Evolutionary conservation across 2,329 filamentous ascomycete genomes (phyloP).

Genomic region (Colletotrichum truncatum): DNA sequence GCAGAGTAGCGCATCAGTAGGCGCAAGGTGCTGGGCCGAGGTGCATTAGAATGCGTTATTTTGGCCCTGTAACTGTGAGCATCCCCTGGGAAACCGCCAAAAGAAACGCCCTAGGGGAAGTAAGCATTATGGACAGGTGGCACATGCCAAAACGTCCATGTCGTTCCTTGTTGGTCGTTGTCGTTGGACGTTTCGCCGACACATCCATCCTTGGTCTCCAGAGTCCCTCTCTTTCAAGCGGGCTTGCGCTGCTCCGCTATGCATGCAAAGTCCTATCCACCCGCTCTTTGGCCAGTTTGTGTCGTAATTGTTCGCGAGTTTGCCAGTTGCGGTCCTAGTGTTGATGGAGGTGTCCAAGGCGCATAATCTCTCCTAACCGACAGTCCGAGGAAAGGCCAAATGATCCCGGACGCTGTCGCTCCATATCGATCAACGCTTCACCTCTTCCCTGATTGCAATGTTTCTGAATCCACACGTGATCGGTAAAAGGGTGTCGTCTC

Average conservation of each 20-base stretch:
- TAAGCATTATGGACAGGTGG: too few species aligned
- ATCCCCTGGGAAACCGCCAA: neutral
- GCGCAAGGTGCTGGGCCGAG: neutral
- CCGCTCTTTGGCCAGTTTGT: neutral
- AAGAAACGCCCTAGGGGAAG: too few species aligned
- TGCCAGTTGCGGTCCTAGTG: neutral
- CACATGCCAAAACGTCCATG: neutral
- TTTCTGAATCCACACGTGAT: slow-evolving; percentile 15
- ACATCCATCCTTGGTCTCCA: neutral
- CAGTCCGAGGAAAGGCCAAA: neutral
- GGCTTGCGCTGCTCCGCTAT: slow-evolving; percentile 13
- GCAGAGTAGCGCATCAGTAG: neutral
- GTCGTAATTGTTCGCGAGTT: neutral
- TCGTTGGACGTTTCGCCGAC: neutral
- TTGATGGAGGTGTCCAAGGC: neutral
- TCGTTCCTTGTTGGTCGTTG: neutral
- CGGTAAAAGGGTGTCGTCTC: neutral
- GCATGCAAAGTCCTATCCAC: neutral
- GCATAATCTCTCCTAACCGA: neutral
- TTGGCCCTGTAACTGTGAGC: neutral
- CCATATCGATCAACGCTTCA: neutral
- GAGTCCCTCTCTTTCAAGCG: neutral
- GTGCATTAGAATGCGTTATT: slow-evolving; percentile 1
- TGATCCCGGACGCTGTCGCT: neutral
- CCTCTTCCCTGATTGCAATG: neutral